Base-by-base conservation (phyloP, 345 rosid genomes). In the Erysimum cheiranthoides region DNA sequence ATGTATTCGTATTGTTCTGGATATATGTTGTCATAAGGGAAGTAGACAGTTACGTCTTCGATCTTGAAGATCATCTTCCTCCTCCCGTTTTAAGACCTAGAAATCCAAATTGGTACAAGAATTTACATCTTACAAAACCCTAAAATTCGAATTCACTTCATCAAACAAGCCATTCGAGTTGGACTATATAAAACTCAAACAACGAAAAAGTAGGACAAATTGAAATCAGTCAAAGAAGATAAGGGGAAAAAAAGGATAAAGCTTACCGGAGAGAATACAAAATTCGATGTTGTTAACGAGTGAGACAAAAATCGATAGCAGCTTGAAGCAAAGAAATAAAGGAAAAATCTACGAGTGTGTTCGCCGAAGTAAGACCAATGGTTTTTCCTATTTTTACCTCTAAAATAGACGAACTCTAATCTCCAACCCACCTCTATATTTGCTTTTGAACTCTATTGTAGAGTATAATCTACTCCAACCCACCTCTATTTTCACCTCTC, bases 1-100 rank as follows among this genome's bases (percentile, higher is more conserved):
- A 95, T 90, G 87, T 95, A 92, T 5, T 90, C 71, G 77, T 95
- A 89, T 49, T 95, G 98, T 74, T 95, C 98, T 3, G 98, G 99
- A 66, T 95, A 95, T 68, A 95, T 95, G 82, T 89, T 78, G 67
- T 95, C 98, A 79, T 95, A 95, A 0, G 98, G 98, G 78, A 95
- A 95, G 80, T 89, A 95, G 18, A 90, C 98, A 0, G 88, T 84
- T 34, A 92, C 96, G 46, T 95, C 91, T 75, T 92, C 99, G 28
- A 95, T 85, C 68, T 82, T 86, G 88, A 95, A 90, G 83, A 88
- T 92, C 99, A 95, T 91, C 60, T 68, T 73, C 78, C 43, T 66
- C 69, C 31, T 65, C 80, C 72, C 21, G 32, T 53, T 3, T 3
- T 18, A n/a, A 53, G 10, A 58, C 61, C 69, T 75, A 17, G 39